Evolutionary conservation across 805 yeast species (phyloP).

Genomic region (Hanseniaspora lindneri): DNA sequence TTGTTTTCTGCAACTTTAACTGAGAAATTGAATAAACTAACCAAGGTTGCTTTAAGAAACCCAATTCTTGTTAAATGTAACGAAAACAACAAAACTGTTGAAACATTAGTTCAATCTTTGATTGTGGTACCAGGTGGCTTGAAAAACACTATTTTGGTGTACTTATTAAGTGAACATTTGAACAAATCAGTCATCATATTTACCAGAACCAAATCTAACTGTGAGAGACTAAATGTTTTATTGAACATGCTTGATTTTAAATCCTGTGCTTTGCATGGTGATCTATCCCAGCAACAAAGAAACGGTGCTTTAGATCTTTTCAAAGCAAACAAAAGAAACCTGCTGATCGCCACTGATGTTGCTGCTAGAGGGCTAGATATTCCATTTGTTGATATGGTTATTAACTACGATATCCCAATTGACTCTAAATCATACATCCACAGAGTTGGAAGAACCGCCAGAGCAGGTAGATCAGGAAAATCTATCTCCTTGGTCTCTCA

Average conservation of each 20-base stretch:
- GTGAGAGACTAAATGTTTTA: slow-evolving; percentile 77
- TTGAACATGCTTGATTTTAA: slow-evolving; percentile 72
- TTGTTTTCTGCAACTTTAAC: slow-evolving; percentile 96
- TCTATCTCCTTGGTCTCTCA: slow-evolving; percentile 84
- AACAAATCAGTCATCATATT: slow-evolving; percentile 86
- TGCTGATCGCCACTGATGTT: slow-evolving; percentile 71
- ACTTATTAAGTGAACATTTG: slow-evolving; percentile 63
- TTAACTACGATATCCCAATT: slow-evolving; percentile 70
- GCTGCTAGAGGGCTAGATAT: slow-evolving; percentile 86
- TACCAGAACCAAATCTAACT: slow-evolving; percentile 89
- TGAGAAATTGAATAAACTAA: slow-evolving; percentile 84
- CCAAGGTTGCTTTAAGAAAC: slow-evolving; percentile 75
- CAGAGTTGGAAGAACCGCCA: slow-evolving; percentile 90
- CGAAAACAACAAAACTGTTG: slow-evolving; percentile 83
- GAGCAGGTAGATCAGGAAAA: slow-evolving; percentile 84
- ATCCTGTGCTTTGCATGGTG: slow-evolving; percentile 91
- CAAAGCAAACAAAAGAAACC: slow-evolving; percentile 57
- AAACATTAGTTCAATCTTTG: slow-evolving; percentile 76
- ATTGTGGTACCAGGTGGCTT: slow-evolving; percentile 87
- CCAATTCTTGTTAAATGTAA: slow-evolving; percentile 70
- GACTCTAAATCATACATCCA: slow-evolving; percentile 77
- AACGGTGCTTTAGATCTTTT: slow-evolving; percentile 71
- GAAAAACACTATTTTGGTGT: slow-evolving; percentile 77
- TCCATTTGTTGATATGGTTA: slow-evolving; percentile 64
- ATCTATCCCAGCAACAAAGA: slow-evolving; percentile 71